Evolutionary conservation across 2,329 filamentous ascomycete species (phyloP).

Genomic region (Pseudogymnoascus sp.): DNA sequence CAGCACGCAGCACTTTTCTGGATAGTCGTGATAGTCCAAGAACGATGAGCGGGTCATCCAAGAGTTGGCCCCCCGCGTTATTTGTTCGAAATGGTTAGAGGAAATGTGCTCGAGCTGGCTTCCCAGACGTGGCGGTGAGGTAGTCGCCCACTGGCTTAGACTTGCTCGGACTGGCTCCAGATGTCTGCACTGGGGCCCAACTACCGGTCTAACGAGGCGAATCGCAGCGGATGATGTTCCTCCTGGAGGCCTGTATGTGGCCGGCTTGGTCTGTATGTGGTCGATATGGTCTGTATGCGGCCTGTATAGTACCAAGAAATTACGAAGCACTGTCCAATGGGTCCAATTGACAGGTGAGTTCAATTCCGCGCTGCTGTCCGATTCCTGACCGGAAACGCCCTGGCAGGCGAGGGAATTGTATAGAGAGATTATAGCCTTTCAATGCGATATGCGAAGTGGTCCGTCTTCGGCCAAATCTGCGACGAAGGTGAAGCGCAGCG

Average conservation of each 20-base stretch:
- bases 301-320: neutral
- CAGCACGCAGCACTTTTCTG: neutral
- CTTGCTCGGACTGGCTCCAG: neutral
- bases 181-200: neutral
- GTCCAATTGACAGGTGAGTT: neutral
- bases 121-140: constrained; percentile 1
- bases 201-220: neutral
- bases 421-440: neutral
- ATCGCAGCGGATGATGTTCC: neutral
- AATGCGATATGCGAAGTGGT: neutral
- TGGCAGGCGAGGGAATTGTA: neutral
- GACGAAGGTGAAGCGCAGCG: neutral
- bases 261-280: neutral
- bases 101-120: neutral
- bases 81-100: neutral
- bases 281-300: constrained; percentile 1
- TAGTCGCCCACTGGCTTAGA: neutral
- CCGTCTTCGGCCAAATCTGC: constrained; percentile 1
- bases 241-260: neutral
- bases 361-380: neutral
- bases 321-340: neutral
- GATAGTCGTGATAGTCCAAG: neutral
- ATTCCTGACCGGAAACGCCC: neutral
- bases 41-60: neutral
- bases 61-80: constrained; percentile 3